These are phyloP conservation scores for Umbilicus rupestris DNA, from an alignment of 164 flowering plant genomes.

Conservation along the genomic window DNA sequence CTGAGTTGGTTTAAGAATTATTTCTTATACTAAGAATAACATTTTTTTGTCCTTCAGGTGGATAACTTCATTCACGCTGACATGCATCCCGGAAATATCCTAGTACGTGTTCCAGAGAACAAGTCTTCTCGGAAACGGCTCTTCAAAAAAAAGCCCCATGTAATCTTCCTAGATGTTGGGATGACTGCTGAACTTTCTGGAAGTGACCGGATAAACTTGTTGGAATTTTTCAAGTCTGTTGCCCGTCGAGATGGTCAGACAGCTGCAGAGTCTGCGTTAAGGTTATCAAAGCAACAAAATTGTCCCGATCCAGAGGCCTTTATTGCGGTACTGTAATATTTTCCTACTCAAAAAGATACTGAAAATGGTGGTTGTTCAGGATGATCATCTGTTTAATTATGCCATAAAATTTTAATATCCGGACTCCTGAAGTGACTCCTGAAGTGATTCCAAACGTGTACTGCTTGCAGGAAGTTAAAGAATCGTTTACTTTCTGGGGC, in stretches of 20 bases:
- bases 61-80: constrained; percentile 94
- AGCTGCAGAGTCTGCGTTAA: constrained; percentile 52
- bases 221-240: constrained; percentile 52
- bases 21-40: not conserved
- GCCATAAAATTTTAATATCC: not conserved
- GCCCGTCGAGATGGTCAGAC: constrained; percentile 68
- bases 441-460: not conserved
- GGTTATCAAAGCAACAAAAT: constrained; percentile 53
- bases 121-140: constrained; percentile 39
- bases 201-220: constrained; percentile 34
- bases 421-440: not conserved
- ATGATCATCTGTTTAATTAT: not conserved
- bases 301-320: constrained; percentile 63
- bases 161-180: constrained; percentile 71
- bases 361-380: not conserved
- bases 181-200: constrained; percentile 74
- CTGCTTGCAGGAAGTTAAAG: constrained; percentile 43
- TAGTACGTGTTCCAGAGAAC: constrained; percentile 49
- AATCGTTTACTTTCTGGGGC: constrained; percentile 58
- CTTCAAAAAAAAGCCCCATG: constrained; percentile 63
- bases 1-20: not conserved
- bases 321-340: constrained; percentile 33
- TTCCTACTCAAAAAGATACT: not conserved
- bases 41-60: constrained; percentile 43
- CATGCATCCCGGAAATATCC: constrained; percentile 92